Conservation (phyloP, 305 asterid species). For the Fraxinus xanthoxyloides region DNA sequence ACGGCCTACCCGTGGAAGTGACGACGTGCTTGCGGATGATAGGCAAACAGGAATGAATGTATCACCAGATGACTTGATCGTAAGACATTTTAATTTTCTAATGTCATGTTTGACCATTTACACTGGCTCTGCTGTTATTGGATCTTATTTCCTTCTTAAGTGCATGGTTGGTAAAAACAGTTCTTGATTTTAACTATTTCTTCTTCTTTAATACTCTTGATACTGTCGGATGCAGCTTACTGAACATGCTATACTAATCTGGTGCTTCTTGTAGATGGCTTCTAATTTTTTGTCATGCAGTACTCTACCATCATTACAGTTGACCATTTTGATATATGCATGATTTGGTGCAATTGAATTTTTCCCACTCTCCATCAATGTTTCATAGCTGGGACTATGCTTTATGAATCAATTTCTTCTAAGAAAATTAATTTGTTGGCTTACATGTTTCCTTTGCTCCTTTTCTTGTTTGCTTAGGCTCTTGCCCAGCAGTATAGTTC, state of each 20-base stretch:
- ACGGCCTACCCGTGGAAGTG: slow-evolving; percentile 91
- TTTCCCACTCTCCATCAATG: neutral
- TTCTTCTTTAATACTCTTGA: neutral
- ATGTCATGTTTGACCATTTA: neutral
- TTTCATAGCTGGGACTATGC: neutral
- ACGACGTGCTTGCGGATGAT: slow-evolving; percentile 79
- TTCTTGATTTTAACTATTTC: neutral
- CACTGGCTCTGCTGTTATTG: neutral
- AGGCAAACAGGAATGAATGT: slow-evolving; percentile 68
- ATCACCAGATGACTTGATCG: slow-evolving; percentile 97
- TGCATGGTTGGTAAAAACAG: slow-evolving; percentile 6
- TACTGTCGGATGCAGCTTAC: neutral
- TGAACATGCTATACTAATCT: neutral
- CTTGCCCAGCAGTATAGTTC: slow-evolving; percentile 93
- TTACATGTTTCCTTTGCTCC: neutral
- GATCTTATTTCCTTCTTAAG: slow-evolving; percentile 2
- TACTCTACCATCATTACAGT: neutral
- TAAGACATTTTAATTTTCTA: slow-evolving; percentile 36
- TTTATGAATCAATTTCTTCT: neutral
- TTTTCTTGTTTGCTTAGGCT: slow-evolving; percentile 45
- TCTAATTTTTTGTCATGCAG: neutral
- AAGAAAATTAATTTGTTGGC: neutral
- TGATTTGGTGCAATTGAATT: neutral
- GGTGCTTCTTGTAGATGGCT: neutral
- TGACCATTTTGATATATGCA: neutral